Evolutionary conservation across 345 rosid genomes (phyloP).

Genomic region (Citrus sp.): DNA sequence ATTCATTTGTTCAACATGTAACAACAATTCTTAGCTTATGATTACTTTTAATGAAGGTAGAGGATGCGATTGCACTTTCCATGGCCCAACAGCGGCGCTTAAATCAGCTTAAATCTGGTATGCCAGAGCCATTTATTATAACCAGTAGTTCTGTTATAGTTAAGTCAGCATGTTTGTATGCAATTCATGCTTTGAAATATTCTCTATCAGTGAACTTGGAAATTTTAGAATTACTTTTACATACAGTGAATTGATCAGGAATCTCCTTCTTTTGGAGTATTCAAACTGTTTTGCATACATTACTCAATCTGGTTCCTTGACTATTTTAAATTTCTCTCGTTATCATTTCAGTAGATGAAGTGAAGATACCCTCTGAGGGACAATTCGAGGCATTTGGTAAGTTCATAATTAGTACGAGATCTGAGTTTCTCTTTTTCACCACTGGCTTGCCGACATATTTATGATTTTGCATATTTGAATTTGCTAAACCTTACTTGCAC

Average conservation of each 20-base stretch:
- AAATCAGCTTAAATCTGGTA: conserved; percentile 40
- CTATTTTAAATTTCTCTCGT: background rate
- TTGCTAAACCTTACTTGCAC: no score
- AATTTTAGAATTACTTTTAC: background rate
- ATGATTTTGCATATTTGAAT: no score
- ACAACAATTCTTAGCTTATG: no score
- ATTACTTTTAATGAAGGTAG: conserved; percentile 37
- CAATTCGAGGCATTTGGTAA: conserved; percentile 73
- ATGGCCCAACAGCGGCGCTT: conserved; percentile 67
- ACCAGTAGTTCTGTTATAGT: background rate
- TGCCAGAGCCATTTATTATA: conserved; percentile 10
- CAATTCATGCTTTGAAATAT: background rate
- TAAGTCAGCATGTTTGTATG: background rate
- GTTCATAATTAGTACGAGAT: conserved; percentile 10
- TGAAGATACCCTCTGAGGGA: conserved; percentile 65
- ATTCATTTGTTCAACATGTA: no score
- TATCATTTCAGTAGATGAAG: conserved; percentile 40
- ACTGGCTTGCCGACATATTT: no score
- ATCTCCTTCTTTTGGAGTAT: no score
- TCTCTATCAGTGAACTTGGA: background rate
- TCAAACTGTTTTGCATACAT: no score
- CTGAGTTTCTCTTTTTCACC: background rate
- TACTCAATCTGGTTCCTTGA: conserved; percentile 6
- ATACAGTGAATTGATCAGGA: background rate
- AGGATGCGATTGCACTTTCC: conserved; percentile 71